phyloP scores from a whole-genome alignment of 2,329 filamentous ascomycete genomes.

The Pseudocercospora fijiensis region DNA sequence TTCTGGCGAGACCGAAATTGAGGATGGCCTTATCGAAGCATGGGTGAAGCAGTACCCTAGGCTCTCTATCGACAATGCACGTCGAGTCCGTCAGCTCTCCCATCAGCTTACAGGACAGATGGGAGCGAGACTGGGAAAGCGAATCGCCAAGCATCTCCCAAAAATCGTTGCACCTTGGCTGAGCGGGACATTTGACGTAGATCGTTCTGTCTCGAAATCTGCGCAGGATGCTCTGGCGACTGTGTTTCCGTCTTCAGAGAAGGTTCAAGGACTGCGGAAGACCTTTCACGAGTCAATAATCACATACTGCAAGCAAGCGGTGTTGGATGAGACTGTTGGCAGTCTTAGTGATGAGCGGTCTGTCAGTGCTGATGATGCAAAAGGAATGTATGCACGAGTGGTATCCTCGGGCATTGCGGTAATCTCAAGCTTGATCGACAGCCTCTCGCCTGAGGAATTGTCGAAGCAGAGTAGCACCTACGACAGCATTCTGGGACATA shows the following conservation, averaged over 20 bases:
- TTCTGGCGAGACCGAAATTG: slow-evolving; percentile 60
- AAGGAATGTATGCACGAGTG: slow-evolving; percentile 81
- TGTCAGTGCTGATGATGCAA: slow-evolving; percentile 78
- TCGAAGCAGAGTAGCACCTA: slow-evolving; percentile 63
- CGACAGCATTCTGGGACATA: slow-evolving; percentile 64
- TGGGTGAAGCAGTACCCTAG: slow-evolving; percentile 92
- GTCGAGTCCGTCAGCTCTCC: slow-evolving; percentile 81
- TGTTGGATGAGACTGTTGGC: slow-evolving; percentile 71
- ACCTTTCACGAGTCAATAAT: slow-evolving; percentile 79
- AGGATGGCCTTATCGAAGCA: slow-evolving; percentile 80
- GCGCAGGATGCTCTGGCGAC: slow-evolving; percentile 72
- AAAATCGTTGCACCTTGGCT: slow-evolving; percentile 86
- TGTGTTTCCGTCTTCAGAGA: slow-evolving; percentile 78
- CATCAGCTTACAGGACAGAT: slow-evolving; percentile 70
- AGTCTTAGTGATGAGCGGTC: slow-evolving; percentile 88
- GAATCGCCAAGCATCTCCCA: slow-evolving; percentile 77
- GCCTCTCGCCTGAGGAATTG: slow-evolving; percentile 52
- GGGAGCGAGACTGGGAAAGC: slow-evolving; percentile 64
- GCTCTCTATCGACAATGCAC: slow-evolving; percentile 83
- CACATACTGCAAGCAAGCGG: slow-evolving; percentile 75
- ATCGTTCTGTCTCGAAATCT: slow-evolving; percentile 72
- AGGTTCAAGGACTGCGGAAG: slow-evolving; percentile 72
- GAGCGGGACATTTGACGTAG: slow-evolving; percentile 81
- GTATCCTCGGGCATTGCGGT: slow-evolving; percentile 59
- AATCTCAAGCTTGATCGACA: slow-evolving; percentile 54